Evolutionary conservation across 1,139 yeast genomes (phyloP).

Genomic region (Suhomyces terraborum): DNA sequence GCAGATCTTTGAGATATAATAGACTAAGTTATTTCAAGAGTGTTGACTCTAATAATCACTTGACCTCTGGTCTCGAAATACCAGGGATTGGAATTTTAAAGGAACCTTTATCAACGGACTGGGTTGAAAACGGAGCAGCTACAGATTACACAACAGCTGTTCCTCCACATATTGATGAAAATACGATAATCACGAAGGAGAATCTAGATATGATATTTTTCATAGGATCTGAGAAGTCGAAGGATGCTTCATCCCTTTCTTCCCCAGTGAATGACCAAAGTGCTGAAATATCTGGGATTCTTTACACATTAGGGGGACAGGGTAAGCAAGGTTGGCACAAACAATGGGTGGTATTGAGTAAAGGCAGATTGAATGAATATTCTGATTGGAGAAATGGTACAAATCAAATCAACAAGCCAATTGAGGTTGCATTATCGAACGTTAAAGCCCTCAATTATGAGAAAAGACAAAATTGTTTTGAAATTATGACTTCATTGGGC

Average conservation of each 20-base stretch:
- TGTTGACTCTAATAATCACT: neutral
- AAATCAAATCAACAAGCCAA: conserved; percentile 65
- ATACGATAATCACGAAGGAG: conserved; percentile 23
- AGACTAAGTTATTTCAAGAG: conserved; percentile 23
- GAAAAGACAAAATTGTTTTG: conserved; percentile 65
- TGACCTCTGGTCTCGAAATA: neutral
- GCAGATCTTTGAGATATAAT: conserved; percentile 35
- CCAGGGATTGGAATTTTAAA: neutral
- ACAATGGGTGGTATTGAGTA: conserved; percentile 78
- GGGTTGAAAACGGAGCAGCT: neutral
- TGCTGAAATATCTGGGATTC: conserved; percentile 52
- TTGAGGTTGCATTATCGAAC: conserved; percentile 71
- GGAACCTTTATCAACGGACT: conserved; percentile 4
- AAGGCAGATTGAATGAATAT: conserved; percentile 69
- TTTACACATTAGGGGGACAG: conserved; percentile 71
- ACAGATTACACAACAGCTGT: neutral
- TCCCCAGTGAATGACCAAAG: conserved; percentile 24
- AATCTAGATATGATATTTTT: conserved; percentile 38
- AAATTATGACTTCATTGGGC: conserved; percentile 70
- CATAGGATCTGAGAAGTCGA: conserved; percentile 6
- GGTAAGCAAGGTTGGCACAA: conserved; percentile 88
- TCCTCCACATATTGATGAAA: conserved; percentile 5
- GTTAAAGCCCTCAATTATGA: conserved; percentile 56
- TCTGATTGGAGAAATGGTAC: conserved; percentile 81
- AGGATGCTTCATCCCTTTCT: conserved; percentile 1